phyloP scores from a whole-genome alignment of 2,329 filamentous ascomycete genomes.

The Paraphoma sp. region DNA sequence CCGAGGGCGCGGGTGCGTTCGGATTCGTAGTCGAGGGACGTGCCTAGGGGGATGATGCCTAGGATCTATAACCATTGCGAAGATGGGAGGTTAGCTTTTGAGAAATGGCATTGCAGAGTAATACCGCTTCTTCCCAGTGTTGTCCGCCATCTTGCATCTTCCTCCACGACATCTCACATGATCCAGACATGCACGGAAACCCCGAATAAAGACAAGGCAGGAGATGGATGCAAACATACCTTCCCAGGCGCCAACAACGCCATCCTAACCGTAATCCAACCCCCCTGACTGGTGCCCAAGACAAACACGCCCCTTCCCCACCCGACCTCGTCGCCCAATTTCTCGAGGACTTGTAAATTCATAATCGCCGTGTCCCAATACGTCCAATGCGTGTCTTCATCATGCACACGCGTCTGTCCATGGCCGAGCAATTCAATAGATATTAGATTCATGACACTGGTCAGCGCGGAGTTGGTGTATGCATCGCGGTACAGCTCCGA shows the following conservation, averaged over 20 bases:
- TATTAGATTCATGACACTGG: constrained; percentile 55
- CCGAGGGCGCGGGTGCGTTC: constrained; percentile 51
- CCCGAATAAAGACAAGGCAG: too few relatives aligned
- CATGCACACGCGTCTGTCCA: constrained; percentile 53
- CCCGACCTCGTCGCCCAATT: constrained; percentile 32
- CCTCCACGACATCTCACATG: too few relatives aligned
- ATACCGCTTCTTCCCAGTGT: too few relatives aligned
- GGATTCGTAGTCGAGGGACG: constrained; percentile 60
- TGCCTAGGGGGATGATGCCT: constrained; percentile 60
- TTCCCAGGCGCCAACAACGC: constrained; percentile 58
- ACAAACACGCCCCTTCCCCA: constrained; percentile 50
- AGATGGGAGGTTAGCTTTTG: not conserved
- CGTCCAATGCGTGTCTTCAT: constrained; percentile 54
- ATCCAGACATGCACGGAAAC: too few relatives aligned
- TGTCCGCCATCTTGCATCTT: too few relatives aligned
- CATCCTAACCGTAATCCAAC: constrained; percentile 61
- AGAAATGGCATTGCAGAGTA: too few relatives aligned
- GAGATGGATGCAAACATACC: constrained; percentile 21
- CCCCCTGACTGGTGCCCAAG: constrained; percentile 61
- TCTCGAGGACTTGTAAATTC: constrained; percentile 50
- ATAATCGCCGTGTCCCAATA: constrained; percentile 63
- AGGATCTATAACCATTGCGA: constrained; percentile 47
- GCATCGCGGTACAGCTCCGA: constrained; percentile 54
- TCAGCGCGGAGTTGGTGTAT: constrained; percentile 46
- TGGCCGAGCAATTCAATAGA: constrained; percentile 63